A percentile compares a stretch with the other conserved stretches of the same genome.
These are phyloP conservation scores for Hebeloma cylindrosporum DNA, from an alignment of 768 basidiomycete genomes.

Conservation along the genomic window DNA sequence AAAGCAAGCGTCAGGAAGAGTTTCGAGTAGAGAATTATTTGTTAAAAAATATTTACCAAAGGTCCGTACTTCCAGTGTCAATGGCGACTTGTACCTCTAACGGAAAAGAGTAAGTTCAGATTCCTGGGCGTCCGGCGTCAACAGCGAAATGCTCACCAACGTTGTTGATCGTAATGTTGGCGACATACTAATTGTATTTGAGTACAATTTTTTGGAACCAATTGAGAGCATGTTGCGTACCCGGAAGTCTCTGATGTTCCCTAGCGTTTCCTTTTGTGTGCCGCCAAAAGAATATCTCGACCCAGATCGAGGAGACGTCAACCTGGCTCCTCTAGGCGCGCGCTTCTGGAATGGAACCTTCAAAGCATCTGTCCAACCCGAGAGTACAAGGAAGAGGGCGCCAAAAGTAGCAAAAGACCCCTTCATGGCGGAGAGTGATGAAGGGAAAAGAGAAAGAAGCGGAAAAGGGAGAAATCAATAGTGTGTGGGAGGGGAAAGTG, in stretches of 20 bases:
- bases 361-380: neutral
- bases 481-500: too few species aligned
- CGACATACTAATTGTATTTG: slow-evolving; percentile 24
- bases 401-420: neutral
- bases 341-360: slow-evolving; percentile 6
- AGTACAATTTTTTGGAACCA: neutral
- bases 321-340: neutral
- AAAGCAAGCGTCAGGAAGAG: neutral
- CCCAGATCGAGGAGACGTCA: neutral
- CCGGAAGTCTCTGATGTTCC: slow-evolving; percentile 17
- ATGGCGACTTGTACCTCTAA: slow-evolving; percentile 32
- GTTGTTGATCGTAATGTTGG: slow-evolving; percentile 32
- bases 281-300: slow-evolving; percentile 1
- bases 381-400: slow-evolving; percentile 5
- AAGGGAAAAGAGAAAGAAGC: too few species aligned
- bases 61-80: slow-evolving; percentile 41
- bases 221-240: slow-evolving; percentile 4
- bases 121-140: neutral
- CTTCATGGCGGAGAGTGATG: too few species aligned
- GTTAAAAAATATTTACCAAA: slow-evolving; percentile 28
- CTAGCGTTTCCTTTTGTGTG: slow-evolving; percentile 10
- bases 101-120: neutral
- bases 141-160: slow-evolving; percentile 5
- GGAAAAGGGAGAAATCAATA: too few species aligned
- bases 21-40: too few species aligned